Evolutionary conservation across 2,329 filamentous ascomycete species (phyloP), one percentile per base, ranked within the genome.

Genomic region (Diaporthe capsici): DNA sequence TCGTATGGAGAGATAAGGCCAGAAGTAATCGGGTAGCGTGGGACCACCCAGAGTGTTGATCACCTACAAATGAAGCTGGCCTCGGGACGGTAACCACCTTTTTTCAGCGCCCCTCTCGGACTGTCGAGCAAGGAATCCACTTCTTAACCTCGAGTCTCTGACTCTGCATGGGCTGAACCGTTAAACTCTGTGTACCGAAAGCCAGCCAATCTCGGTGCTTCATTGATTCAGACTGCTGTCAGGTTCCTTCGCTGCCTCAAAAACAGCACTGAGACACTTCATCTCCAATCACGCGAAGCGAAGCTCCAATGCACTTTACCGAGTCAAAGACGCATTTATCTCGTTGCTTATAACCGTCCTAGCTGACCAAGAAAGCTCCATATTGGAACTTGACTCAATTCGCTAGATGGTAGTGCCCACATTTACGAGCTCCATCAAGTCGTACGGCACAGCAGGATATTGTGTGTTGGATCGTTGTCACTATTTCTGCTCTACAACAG

Each of bases 1-100:
- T 65, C 61, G 61, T 65, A 49, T 47, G 42, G 42, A 31, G 61
- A 65, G 61, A 65, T 49, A 42, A 65, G 15, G 15, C 44, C 9
- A 34, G 20, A 67, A 67, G 42, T 22, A 22, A n/a, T 34, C 20
- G 60, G 60, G 61, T 34, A 31, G 12, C 7, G 7, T n/a, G 17
- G 28, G 12, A 37, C 44, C 44, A n/a, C 28, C 20, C 61, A 31
- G 25, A 67, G 28, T 67, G 61, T 44, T 67, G 42, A 67, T 67
- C 61, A 49, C 28, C 10, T 31, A 22, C 60, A 2, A 6, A 31
- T 65, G 39, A 63, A 17, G 60, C 60, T 47, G 60, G 47, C 4
- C 53, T 20, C 53, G 53, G 53, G 53, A 28, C 13, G 22, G 25
- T 22, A n/a, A 31, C 17, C 39, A 22, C 8, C 34, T 31, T 31